Base-by-base conservation (phyloP, 2,329 filamentous ascomycete species). In the Ceratocystis lukuohia region DNA sequence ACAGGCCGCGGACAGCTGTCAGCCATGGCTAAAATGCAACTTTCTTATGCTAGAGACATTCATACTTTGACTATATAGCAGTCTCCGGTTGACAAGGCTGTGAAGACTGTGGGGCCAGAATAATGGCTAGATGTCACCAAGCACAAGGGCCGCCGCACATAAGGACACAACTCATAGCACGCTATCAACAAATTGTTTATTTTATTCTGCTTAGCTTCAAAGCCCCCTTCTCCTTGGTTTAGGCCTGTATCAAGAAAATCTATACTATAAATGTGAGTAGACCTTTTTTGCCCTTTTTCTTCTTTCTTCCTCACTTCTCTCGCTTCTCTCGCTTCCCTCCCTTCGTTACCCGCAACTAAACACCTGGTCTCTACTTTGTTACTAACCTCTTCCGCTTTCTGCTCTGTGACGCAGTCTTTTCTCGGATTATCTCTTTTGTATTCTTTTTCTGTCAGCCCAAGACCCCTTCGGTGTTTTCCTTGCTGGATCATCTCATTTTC, bases 391-490 rank as follows among this genome's bases (percentile, higher is more conserved):
- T 64, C 64, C 37, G 62, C 37, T 53, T 65, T 62, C 57, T 65
- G 65, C 30, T 22, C 61, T 15, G 37, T 41, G 10, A 41, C 37
- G 37, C 37, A 41, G 37, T 41, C 37, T 41, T 41, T 41, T 41
- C 37, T 41, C 8, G 10, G 10, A 41, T 41, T 41, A 12, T 62
- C 50, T 45, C 50, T 41, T 64, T 62, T 48, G 59, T 41, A 59
- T 65, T 62, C 57, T 65, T 65, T 41, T 22, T 62, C 41, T 56
- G 64, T 57, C 28, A 53, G 64, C 67, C 37, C 37, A 53, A 46
- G 61, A 50, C 68, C 69, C 67, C 70, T 68, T 67, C 37, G 61
- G 70, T 68, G 68, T 69, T 65, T 65, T 57, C 28, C 66, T 68
- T 65, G 46, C 65, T 65, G 59, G 68, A 66, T 69, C 37, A 50